Evolutionary conservation across 306 rosid genomes (phyloP), one percentile per base, ranked within the genome.

Genomic region (Gillenia trifoliata): DNA sequence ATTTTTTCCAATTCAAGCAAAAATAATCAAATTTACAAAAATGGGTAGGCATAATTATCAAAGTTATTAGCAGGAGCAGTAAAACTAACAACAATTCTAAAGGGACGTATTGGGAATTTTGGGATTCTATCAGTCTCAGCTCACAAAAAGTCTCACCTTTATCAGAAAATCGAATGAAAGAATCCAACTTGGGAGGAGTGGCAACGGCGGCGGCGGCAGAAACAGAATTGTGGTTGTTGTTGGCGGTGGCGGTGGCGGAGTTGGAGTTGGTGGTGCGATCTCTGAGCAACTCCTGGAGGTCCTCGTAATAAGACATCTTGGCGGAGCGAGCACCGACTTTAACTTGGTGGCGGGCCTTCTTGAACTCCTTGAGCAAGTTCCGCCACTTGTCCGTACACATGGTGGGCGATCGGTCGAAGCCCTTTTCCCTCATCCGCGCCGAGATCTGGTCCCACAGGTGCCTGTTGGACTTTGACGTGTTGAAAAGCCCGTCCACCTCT

Each of bases 341-440:
- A 8, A 40, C 52, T 4, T 85, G 91, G 56, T 94, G 96, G 81
- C 88, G 85, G 0, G 99, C 96, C 80, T 94, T 94, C 92, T 94
- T 94, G 71, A 92, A 92, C 89, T 94, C 99, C 85, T 94, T 94
- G 28, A 92, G 81, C 40, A 94, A 80, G 77, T 94, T 94, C 78
- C 99, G 81, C 99, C 99, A 94, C 75, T 94, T 94, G 52, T 94
- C 99, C 10, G 99, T 94, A 79, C 99, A 94, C 99, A 94, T 94
- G 8, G 96, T 94, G 0, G 99, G 96, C 0, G 97, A 91, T 9
- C 99, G 90, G 80, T 92, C 97, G 75, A 94, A 94, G 16, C 99
- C 98, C 75, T 92, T 90, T 1, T 84, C 97, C 40, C 92, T 87
- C 99, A 94, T 92, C 79, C 86, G 92, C 1, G 91, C 66, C 0